Evolutionary conservation across 495 filamentous ascomycete species (phyloP).

Genomic region (Alectoria sarmentosa): DNA sequence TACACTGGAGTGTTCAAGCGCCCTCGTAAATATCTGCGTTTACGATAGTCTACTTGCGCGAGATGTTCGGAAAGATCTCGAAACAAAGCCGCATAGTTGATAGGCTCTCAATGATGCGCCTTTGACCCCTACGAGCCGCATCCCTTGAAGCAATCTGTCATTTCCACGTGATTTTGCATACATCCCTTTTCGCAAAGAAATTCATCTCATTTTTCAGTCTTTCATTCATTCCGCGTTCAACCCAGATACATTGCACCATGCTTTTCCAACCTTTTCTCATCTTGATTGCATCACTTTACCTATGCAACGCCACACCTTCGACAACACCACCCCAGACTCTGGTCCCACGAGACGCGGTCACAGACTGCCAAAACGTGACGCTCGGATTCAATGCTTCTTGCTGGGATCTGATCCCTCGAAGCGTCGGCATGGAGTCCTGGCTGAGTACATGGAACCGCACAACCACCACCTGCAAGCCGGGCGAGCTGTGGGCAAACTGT

Average conservation of each 20-base stretch:
- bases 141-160: background rate
- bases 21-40: background rate
- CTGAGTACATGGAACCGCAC: background rate
- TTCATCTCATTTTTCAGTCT: background rate
- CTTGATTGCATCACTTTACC: background rate
- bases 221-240: background rate
- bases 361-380: background rate
- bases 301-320: background rate
- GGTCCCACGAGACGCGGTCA: background rate
- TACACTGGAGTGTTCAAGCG: background rate
- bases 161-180: background rate
- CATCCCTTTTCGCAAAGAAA: background rate
- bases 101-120: background rate
- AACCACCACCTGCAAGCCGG: background rate
- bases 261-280: background rate
- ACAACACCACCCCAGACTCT: background rate
- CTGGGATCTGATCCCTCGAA: background rate
- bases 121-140: background rate
- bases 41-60: background rate
- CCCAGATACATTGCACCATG: background rate
- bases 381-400: background rate
- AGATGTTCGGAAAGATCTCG: background rate
- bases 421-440: background rate
- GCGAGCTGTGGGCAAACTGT: conserved; percentile 2
- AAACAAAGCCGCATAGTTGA: background rate